Base-by-base conservation (phyloP, 768 basidiomycete species). In the Omphalotus guepiniiformis region DNA sequence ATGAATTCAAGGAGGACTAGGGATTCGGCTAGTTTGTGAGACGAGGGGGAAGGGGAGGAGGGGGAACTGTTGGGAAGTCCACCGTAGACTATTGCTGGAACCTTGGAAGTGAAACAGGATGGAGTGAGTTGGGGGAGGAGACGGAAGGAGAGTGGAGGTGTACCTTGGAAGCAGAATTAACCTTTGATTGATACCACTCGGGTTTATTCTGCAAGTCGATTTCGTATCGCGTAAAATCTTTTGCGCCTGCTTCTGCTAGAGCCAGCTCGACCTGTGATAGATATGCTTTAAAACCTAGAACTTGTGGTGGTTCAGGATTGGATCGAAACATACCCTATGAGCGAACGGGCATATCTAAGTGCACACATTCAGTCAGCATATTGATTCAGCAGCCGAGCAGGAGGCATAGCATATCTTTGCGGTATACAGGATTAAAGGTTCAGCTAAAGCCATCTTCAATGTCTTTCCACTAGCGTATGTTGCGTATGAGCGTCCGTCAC, bases 1-100 rank as follows among this genome's bases (percentile, higher is more conserved):
- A 85, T 59, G 63, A 86, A 80, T 58, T 87, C 82, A 44, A 85
- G 66, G 47, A 85, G 76, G 29, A 84, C 67, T 38, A 79, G 75
- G 3, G 82, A 85, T 57, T 87, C 84, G 6, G 79, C 70, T 55
- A 86, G 56, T 58, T 85, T 85, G 40, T 63, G 55, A 7, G 81
- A 81, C 28, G 79, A 78, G 0, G 76, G 72, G 2, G 82, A 82
- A 0, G 85, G 83, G 3, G 69, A 56, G 49, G 79, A 75, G 0
- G 79, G 72, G 19, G 76, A 55, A 16, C 76, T 75, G 12, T 70
- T 65, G 4, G 83, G 80, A n/a, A n/a, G n/a, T 1, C 82, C 83
- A 28, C 82, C 83, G 53, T 80, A 83, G 0, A 78, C 64, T 29
- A 85, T 65, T 0, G 80, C 79, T 18, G 82, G 78, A 13, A 83